These are phyloP conservation scores for Ophiostoma triangulosporum DNA, from an alignment of 2,329 filamentous ascomycete genomes.

Conservation along the genomic window DNA sequence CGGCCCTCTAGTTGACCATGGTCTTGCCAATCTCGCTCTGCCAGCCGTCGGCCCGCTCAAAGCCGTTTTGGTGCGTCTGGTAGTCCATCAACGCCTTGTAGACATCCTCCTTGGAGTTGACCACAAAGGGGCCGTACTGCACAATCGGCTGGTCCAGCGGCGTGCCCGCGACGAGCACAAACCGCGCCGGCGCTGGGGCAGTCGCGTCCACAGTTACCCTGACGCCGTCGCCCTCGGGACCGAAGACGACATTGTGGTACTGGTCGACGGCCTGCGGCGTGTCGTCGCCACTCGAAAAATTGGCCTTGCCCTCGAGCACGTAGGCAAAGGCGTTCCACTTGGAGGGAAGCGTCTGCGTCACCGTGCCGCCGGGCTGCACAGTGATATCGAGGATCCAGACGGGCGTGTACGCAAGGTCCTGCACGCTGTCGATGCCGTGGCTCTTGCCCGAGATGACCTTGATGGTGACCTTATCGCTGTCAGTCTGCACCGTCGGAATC, in stretches of 20 bases:
- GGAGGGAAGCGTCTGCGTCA: conserved; percentile 61
- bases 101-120: conserved; percentile 57
- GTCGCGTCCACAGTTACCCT: conserved; percentile 53
- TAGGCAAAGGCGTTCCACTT: conserved; percentile 90
- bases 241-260: conserved; percentile 85
- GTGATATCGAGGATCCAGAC: conserved; percentile 89
- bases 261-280: conserved; percentile 38
- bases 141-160: conserved; percentile 70
- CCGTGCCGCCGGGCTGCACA: conserved; percentile 62
- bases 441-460: conserved; percentile 85
- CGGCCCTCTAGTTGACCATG: conserved; percentile 31
- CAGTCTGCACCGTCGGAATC: conserved; percentile 60
- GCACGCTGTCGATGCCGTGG: conserved; percentile 71
- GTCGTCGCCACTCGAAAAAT: conserved; percentile 41
- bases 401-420: conserved; percentile 83
- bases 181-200: conserved; percentile 43
- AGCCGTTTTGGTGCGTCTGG: conserved; percentile 59
- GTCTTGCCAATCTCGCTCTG: conserved; percentile 74
- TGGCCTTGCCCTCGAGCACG: conserved; percentile 58
- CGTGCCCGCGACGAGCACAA: conserved; percentile 64
- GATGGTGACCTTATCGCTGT: conserved; percentile 60
- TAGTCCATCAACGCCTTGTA: conserved; percentile 67
- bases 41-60: conserved; percentile 69
- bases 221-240: conserved; percentile 62
- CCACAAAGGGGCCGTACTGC: conserved; percentile 78